These are phyloP conservation scores for Cadophora luteo-olivacea DNA, from an alignment of 2,329 filamentous ascomycete genomes.

Conservation along the genomic window DNA sequence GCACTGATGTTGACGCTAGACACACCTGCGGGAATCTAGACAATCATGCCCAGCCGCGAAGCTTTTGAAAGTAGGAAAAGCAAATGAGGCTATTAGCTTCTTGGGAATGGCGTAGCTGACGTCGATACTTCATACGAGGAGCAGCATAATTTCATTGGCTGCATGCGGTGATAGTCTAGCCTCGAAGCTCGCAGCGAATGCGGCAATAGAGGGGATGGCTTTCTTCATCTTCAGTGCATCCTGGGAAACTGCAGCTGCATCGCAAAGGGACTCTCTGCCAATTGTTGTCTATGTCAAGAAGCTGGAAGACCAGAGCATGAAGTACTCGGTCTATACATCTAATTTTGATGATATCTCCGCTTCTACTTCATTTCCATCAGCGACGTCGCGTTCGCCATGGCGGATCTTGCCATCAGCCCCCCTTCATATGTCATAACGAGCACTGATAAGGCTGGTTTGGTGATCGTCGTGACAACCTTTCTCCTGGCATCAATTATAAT, in stretches of 20 bases:
- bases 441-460: neutral
- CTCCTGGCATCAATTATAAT: constrained; percentile 1
- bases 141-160: neutral
- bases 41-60: neutral
- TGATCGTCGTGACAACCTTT: neutral
- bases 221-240: neutral
- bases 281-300: neutral
- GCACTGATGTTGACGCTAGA: neutral
- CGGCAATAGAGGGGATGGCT: no score
- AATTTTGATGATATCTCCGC: neutral
- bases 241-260: neutral
- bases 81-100: neutral
- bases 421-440: neutral
- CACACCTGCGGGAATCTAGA: neutral
- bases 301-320: neutral
- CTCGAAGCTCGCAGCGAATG: no score
- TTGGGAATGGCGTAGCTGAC: neutral
- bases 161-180: no score
- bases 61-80: neutral
- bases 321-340: neutral
- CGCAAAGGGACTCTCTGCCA: neutral
- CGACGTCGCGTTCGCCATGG: neutral
- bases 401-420: neutral
- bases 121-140: neutral
- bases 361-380: neutral